These are phyloP conservation scores for Phaeomoniella chlamydospora DNA, from an alignment of 2,329 filamentous ascomycete genomes.

Conservation along the genomic window DNA sequence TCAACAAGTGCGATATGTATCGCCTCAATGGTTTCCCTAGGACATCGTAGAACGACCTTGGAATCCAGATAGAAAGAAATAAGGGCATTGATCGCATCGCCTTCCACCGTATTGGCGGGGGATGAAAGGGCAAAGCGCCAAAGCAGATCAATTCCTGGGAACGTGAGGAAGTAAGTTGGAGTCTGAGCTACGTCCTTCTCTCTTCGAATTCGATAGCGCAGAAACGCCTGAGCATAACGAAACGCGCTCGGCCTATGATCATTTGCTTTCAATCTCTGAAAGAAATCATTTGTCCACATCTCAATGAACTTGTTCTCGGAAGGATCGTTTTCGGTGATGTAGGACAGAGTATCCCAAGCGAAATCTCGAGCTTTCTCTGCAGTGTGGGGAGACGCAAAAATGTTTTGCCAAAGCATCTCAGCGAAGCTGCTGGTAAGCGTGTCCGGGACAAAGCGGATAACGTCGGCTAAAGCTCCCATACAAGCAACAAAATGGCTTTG, in stretches of 20 bases:
- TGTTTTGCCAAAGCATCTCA: conserved; percentile 52
- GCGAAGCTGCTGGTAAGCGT: conserved; percentile 50
- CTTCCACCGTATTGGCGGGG: conserved; percentile 49
- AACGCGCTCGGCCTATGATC: conserved; percentile 24
- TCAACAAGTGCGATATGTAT: conserved; percentile 58
- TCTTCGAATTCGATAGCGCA: conserved; percentile 40
- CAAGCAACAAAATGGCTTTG: conserved; percentile 35
- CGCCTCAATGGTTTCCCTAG: conserved; percentile 32
- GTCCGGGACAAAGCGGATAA: conserved; percentile 47
- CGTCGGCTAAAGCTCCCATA: conserved; percentile 41
- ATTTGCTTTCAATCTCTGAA: conserved; percentile 22
- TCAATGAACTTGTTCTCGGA: conserved; percentile 25
- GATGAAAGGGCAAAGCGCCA: conserved; percentile 70
- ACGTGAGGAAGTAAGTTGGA: conserved; percentile 24
- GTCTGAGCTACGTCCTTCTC: conserved; percentile 31
- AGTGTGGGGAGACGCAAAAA: conserved; percentile 51
- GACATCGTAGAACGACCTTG: conserved; percentile 23
- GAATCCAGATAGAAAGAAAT: conserved; percentile 59
- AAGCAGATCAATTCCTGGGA: conserved; percentile 50
- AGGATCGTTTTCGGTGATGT: conserved; percentile 16
- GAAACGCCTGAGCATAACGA: conserved; percentile 25
- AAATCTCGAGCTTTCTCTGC: conserved; percentile 46
- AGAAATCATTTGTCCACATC: conserved; percentile 25
- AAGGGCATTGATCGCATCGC: conserved; percentile 52
- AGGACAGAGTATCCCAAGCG: conserved; percentile 55